Evolutionary conservation across 495 filamentous ascomycete genomes (phyloP).

Genomic region (Oleoguttula mirabilis): DNA sequence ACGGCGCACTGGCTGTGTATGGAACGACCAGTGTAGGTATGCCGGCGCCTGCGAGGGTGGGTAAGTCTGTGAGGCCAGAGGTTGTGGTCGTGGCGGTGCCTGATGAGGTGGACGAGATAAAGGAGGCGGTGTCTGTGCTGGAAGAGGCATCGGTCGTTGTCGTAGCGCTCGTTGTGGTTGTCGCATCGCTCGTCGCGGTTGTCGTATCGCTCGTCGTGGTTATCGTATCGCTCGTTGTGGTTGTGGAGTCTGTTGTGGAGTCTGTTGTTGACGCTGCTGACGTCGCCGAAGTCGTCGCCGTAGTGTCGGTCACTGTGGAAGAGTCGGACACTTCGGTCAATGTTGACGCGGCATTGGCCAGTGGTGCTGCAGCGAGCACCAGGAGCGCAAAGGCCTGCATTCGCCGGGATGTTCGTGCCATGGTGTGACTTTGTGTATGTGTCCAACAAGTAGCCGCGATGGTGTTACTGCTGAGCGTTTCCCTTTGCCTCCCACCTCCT

Average conservation of each 20-base stretch:
- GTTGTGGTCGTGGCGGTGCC: conserved; percentile 19
- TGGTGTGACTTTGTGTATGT: too few species aligned
- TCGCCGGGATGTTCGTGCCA: conserved; percentile 8
- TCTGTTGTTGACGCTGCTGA: background rate
- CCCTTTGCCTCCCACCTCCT: too few species aligned
- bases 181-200: conserved; percentile 1
- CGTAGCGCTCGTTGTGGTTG: conserved; percentile 3
- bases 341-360: conserved; percentile 4
- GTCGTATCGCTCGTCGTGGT: conserved; percentile 2
- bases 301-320: conserved; percentile 1
- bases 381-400: conserved; percentile 3
- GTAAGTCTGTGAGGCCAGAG: conserved; percentile 25
- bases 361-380: conserved; percentile 1
- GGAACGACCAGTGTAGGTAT: conserved; percentile 59
- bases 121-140: conserved; percentile 11
- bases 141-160: conserved; percentile 3
- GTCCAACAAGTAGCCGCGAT: too few species aligned
- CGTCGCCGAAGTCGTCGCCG: conserved; percentile 1
- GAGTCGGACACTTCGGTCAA: conserved; percentile 11
- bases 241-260: background rate
- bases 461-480: too few species aligned
- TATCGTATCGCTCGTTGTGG: conserved; percentile 1
- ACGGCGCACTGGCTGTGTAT: conserved; percentile 73
- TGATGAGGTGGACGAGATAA: conserved; percentile 20
- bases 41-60: conserved; percentile 38